Conservation (phyloP, 192 early-diverging fungal species). For the Podila clonocystis region DNA sequence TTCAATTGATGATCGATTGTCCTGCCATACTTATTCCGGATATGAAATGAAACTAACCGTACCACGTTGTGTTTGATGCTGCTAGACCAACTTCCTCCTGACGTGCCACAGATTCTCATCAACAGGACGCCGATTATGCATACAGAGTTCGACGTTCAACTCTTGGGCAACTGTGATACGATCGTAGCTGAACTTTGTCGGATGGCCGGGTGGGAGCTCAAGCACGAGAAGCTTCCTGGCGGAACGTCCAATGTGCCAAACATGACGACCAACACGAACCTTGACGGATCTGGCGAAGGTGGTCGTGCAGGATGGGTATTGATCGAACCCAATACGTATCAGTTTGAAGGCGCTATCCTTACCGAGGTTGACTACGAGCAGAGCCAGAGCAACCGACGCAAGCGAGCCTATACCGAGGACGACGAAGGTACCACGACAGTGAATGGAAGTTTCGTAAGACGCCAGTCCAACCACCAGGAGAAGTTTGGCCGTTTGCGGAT, state of each 20-base stretch:
- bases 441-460: neutral
- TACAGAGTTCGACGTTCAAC: constrained; percentile 89
- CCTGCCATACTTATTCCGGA: neutral
- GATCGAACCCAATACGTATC: constrained; percentile 46
- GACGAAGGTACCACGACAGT: neutral
- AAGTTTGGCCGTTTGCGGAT: neutral
- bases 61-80: neutral
- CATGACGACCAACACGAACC: constrained; percentile 28
- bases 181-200: constrained; percentile 83
- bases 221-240: constrained; percentile 71
- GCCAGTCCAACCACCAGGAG: neutral
- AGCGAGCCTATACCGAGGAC: neutral
- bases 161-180: constrained; percentile 88
- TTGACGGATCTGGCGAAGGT: constrained; percentile 28
- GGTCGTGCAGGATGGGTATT: constrained; percentile 30
- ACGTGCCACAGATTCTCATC: constrained; percentile 93
- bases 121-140: constrained; percentile 89
- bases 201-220: constrained; percentile 80
- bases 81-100: constrained; percentile 77
- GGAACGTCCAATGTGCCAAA: constrained; percentile 45
- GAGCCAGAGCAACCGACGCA: constrained; percentile 13
- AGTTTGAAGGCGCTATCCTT: constrained; percentile 62
- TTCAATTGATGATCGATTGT: neutral
- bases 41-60: neutral
- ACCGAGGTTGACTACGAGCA: constrained; percentile 19